Conservation (phyloP, 768 basidiomycete genomes). For the Cystofilobasidium bisporidii region DNA sequence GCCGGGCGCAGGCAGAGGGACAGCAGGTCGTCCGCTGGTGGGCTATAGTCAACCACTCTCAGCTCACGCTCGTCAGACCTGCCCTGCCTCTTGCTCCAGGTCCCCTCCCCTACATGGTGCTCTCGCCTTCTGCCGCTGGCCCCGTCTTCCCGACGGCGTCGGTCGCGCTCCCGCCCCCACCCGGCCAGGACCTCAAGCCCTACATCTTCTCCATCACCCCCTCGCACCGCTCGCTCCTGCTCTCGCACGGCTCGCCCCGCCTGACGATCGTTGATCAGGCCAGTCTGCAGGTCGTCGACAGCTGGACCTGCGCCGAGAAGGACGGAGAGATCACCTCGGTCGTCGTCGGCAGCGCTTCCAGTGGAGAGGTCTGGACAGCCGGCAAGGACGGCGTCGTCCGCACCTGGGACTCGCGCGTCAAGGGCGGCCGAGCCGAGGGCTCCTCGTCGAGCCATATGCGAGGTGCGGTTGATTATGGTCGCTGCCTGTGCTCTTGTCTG, state of each 20-base stretch:
- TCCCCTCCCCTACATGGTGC: not conserved
- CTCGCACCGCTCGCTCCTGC: constrained; percentile 8
- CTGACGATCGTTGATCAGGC: constrained; percentile 17
- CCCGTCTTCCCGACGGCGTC: not conserved
- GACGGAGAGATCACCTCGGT: constrained; percentile 9
- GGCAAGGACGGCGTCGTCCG: constrained; percentile 24
- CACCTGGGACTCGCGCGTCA: constrained; percentile 24
- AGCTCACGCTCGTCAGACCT: too few relatives aligned
- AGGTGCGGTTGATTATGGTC: constrained; percentile 1
- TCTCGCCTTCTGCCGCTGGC: not conserved
- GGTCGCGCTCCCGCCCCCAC: not conserved
- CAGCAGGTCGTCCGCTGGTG: too few relatives aligned
- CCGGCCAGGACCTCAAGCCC: constrained; percentile 4
- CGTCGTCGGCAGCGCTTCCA: constrained; percentile 11
- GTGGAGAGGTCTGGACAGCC: constrained; percentile 10
- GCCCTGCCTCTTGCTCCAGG: not conserved
- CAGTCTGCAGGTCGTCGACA: constrained; percentile 14
- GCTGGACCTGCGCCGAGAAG: constrained; percentile 6
- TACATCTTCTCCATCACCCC: constrained; percentile 23
- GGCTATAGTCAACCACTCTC: too few relatives aligned
- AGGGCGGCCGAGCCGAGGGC: constrained; percentile 11
- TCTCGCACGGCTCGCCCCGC: constrained; percentile 22
- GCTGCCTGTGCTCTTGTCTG: too few relatives aligned
- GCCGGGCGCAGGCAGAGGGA: too few relatives aligned
- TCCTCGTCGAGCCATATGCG: constrained; percentile 6